phyloP scores from a whole-genome alignment of 129 eudicot genomes.

The Escallonia rubra region DNA sequence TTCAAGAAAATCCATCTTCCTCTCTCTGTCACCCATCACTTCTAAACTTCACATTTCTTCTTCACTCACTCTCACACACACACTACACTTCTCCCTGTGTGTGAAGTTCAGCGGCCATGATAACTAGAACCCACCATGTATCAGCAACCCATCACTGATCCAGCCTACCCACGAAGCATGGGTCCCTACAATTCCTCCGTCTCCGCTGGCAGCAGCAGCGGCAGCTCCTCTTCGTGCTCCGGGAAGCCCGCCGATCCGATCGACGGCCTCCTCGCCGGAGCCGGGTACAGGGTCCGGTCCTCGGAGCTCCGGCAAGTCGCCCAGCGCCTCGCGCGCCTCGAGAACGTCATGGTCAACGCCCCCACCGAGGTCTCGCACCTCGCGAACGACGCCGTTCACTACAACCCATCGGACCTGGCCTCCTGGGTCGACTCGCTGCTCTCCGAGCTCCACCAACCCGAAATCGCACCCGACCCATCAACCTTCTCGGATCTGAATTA shows the following conservation, averaged over 20 bases:
- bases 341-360: slow-evolving; percentile 43
- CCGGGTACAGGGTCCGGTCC: slow-evolving; percentile 52
- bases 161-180: slow-evolving; percentile 9
- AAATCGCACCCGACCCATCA: slow-evolving; percentile 3
- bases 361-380: slow-evolving; percentile 30
- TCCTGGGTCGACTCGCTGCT: slow-evolving; percentile 65
- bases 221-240: slow-evolving; percentile 35
- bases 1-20: slow-evolving; percentile 1
- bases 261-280: slow-evolving; percentile 56
- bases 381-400: slow-evolving; percentile 45
- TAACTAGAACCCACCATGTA: neutral
- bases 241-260: slow-evolving; percentile 29
- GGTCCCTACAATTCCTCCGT: slow-evolving; percentile 33
- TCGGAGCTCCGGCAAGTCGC: slow-evolving; percentile 61
- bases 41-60: slow-evolving; percentile 1
- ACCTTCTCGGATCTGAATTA: slow-evolving; percentile 13
- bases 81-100: neutral
- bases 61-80: neutral
- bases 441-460: slow-evolving; percentile 39
- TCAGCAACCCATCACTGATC: too few species aligned
- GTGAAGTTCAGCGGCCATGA: neutral
- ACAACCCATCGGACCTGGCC: slow-evolving; percentile 60
- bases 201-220: slow-evolving; percentile 30
- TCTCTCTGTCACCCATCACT: neutral
- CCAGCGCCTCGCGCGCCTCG: slow-evolving; percentile 43